phyloP scores from a whole-genome alignment of 1,284 basidiomycete genomes.

The Athelia sp. region DNA sequence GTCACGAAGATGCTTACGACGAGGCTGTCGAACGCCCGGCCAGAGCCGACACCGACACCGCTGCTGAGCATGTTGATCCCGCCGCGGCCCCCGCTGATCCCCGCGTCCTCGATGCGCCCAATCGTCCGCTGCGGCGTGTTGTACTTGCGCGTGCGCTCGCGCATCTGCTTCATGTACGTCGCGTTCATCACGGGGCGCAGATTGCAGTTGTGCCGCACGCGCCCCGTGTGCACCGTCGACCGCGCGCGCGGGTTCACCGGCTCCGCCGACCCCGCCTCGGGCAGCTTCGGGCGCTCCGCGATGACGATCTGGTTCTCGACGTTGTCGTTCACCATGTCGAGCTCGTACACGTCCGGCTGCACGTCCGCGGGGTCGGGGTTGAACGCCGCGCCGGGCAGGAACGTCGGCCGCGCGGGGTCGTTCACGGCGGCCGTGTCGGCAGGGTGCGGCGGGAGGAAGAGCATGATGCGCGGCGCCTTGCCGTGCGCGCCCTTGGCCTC shows the following conservation, averaged over 20 bases:
- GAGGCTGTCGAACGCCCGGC: slow-evolving; percentile 50
- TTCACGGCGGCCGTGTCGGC: slow-evolving; percentile 22
- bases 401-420: slow-evolving; percentile 18
- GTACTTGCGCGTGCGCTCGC: slow-evolving; percentile 52
- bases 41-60: slow-evolving; percentile 42
- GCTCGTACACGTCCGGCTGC: slow-evolving; percentile 64
- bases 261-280: slow-evolving; percentile 28
- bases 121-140: slow-evolving; percentile 60
- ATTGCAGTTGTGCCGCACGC: slow-evolving; percentile 72
- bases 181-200: slow-evolving; percentile 60
- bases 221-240: slow-evolving; percentile 69
- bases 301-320: slow-evolving; percentile 77
- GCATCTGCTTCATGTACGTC: slow-evolving; percentile 60
- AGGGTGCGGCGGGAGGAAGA: slow-evolving; percentile 59
- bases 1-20: slow-evolving; percentile 40
- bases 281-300: slow-evolving; percentile 67
- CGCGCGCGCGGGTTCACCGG: slow-evolving; percentile 50
- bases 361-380: slow-evolving; percentile 30
- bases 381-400: slow-evolving; percentile 31
- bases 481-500: slow-evolving; percentile 35
- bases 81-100: slow-evolving; percentile 56
- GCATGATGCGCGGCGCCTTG: slow-evolving; percentile 56
- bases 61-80: slow-evolving; percentile 63
- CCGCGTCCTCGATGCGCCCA: slow-evolving; percentile 53
- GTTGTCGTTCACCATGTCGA: slow-evolving; percentile 72